Conservation (phyloP, 192 early-diverging fungal genomes). For the Coemansia sp. region DNA sequence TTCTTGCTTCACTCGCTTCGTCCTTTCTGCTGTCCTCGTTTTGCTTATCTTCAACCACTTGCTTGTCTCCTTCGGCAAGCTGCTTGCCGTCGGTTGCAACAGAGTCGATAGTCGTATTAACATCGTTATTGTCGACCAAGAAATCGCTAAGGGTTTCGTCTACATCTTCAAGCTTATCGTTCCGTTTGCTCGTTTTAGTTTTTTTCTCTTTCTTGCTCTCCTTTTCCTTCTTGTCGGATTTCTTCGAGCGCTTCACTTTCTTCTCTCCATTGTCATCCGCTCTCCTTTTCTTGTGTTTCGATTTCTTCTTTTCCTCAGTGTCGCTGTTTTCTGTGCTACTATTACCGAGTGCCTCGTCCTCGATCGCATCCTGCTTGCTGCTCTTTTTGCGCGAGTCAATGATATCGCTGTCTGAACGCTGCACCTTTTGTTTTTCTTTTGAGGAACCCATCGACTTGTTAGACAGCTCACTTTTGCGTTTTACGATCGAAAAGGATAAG, state of each 20-base stretch:
- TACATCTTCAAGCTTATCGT: not conserved
- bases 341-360: not conserved
- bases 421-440: not conserved
- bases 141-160: not conserved
- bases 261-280: constrained; percentile 22
- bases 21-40: not conserved
- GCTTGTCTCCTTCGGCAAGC: not conserved
- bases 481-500: not conserved
- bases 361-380: not conserved
- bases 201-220: constrained; percentile 38
- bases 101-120: not conserved
- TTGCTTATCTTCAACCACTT: not conserved
- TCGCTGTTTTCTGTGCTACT: not conserved
- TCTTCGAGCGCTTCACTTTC: constrained; percentile 17
- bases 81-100: not conserved
- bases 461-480: not conserved
- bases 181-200: constrained; percentile 31
- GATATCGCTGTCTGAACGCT: not conserved
- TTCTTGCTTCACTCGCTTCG: constrained; percentile 4
- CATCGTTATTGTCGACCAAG: not conserved
- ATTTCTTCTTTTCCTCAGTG: constrained; percentile 21
- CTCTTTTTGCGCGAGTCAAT: not conserved
- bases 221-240: constrained; percentile 42
- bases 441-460: not conserved
- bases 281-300: constrained; percentile 13